Conservation (phyloP, 78 protist species). For the Dictyostelium citrinum region DNA sequence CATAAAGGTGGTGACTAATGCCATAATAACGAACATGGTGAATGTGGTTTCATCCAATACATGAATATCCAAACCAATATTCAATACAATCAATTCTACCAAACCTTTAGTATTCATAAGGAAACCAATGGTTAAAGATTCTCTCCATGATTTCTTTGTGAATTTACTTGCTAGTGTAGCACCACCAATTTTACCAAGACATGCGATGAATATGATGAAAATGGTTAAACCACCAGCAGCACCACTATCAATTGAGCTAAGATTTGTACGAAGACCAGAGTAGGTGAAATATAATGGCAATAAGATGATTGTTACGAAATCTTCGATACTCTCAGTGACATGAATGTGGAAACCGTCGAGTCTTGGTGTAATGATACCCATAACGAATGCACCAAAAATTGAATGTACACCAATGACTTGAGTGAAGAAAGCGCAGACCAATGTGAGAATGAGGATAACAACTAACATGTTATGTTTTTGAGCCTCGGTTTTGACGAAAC, state of each 20-base stretch:
- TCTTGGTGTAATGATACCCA: slow-evolving; percentile 76
- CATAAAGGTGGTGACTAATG: slow-evolving; percentile 82
- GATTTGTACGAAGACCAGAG: slow-evolving; percentile 68
- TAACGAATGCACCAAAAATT: slow-evolving; percentile 82
- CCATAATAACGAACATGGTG: slow-evolving; percentile 85
- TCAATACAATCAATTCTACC: slow-evolving; percentile 81
- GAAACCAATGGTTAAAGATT: slow-evolving; percentile 77
- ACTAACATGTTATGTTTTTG: slow-evolving; percentile 40
- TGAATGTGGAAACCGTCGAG: slow-evolving; percentile 25
- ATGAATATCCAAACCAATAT: slow-evolving; percentile 74
- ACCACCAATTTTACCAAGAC: slow-evolving; percentile 66
- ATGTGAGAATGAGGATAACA: background rate
- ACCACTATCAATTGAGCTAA: slow-evolving; percentile 46
- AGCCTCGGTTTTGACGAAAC: slow-evolving; percentile 19
- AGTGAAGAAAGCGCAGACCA: slow-evolving; percentile 53
- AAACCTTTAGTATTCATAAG: slow-evolving; percentile 87
- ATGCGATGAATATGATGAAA: slow-evolving; percentile 60
- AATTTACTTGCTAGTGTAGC: slow-evolving; percentile 41
- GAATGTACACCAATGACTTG: slow-evolving; percentile 84
- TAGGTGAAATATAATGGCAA: slow-evolving; percentile 81
- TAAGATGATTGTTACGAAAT: slow-evolving; percentile 48
- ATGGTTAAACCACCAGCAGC: slow-evolving; percentile 75
- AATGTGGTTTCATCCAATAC: slow-evolving; percentile 44
- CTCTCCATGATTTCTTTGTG: slow-evolving; percentile 68
- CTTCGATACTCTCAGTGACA: slow-evolving; percentile 69